Percentiles rank a stretch among this genome's conserved stretches.
phyloP scores from a whole-genome alignment of 345 rosid species.

The Camelina laxa region DNA sequence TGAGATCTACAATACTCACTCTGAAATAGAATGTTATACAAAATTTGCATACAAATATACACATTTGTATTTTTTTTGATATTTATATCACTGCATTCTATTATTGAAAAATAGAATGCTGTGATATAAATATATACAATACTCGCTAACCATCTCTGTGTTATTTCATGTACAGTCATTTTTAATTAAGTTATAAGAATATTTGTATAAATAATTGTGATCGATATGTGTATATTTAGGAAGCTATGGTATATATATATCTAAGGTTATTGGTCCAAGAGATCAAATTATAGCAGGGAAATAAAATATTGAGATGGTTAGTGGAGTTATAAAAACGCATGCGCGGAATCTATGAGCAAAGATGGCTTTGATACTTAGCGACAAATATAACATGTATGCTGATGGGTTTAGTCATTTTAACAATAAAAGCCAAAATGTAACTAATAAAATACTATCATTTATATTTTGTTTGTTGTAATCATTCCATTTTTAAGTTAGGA shows the following conservation, averaged over 20 bases:
- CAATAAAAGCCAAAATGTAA: neutral
- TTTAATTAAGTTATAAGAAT: neutral
- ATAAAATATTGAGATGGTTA: slow-evolving; percentile 16
- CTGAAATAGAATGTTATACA: neutral
- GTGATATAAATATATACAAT: neutral
- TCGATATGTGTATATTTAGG: neutral
- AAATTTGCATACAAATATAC: neutral
- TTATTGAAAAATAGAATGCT: neutral
- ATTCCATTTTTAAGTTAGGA: slow-evolving; percentile 8
- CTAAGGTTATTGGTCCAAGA: neutral
- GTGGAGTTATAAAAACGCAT: slow-evolving; percentile 27
- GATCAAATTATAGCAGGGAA: neutral
- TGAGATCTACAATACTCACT: neutral
- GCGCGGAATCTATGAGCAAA: slow-evolving; percentile 20
- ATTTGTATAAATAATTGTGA: neutral
- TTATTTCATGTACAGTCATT: neutral
- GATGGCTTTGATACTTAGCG: slow-evolving; percentile 19
- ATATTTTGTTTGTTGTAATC: neutral
- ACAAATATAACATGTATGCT: neutral
- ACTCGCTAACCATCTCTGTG: neutral
- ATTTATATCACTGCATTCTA: too few species aligned
- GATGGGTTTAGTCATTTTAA: slow-evolving; percentile 10
- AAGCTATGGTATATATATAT: neutral
- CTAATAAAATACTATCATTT: neutral
- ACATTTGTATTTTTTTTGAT: neutral